Evolutionary conservation across 768 basidiomycete species (phyloP).

Genomic region (Polyporus arcularius): DNA sequence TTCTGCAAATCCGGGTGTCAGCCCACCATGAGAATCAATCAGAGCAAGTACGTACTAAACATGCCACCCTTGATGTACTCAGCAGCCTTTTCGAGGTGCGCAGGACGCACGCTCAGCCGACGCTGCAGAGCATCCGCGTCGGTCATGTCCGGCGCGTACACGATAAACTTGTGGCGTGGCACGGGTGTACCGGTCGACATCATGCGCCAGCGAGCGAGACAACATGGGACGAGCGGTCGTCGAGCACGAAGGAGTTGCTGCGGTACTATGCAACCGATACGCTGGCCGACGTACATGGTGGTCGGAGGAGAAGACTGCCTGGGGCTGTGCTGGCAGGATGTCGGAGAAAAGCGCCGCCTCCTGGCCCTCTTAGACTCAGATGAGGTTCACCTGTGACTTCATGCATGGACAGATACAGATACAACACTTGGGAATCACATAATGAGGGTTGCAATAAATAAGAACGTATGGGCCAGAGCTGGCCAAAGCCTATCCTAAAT

Average conservation of each 20-base stretch:
- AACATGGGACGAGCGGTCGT: not conserved
- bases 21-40: not conserved
- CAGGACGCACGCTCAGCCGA: constrained; percentile 55
- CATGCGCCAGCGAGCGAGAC: not conserved
- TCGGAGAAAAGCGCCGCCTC: too few species aligned
- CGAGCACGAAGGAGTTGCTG: not conserved
- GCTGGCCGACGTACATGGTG: not conserved
- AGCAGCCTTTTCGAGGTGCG: constrained; percentile 52
- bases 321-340: too few species aligned
- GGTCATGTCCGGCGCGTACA: constrained; percentile 69
- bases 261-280: too few species aligned
- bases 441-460: too few species aligned
- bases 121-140: constrained; percentile 57
- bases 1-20: constrained; percentile 35
- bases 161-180: constrained; percentile 43
- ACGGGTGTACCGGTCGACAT: not conserved
- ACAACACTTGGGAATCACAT: too few species aligned
- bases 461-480: too few species aligned
- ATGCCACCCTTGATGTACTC: constrained; percentile 43
- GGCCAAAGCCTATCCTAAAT: too few species aligned
- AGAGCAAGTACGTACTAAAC: constrained; percentile 48
- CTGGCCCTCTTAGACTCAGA: too few species aligned
- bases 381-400: too few species aligned
- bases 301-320: not conserved
- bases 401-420: too few species aligned